Conservation (phyloP, 306 rosid genomes). For the Sicyos baderoa region DNA sequence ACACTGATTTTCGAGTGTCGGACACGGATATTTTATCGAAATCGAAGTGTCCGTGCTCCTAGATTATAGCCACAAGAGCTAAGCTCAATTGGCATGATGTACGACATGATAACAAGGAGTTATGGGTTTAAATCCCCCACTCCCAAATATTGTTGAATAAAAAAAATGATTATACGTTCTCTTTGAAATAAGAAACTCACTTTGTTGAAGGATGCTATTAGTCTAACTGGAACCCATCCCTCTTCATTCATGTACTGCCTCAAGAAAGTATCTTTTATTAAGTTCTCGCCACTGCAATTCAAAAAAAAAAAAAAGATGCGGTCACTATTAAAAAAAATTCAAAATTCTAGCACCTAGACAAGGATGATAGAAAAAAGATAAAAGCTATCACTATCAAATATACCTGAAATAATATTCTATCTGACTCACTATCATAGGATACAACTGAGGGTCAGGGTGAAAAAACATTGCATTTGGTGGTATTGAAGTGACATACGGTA, state of each 20-base stretch:
- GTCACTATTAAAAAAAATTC: slow-evolving; percentile 18
- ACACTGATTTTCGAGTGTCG: too few relatives aligned
- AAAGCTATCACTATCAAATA: background rate
- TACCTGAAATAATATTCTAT: slow-evolving; percentile 92
- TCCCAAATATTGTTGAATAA: too few relatives aligned
- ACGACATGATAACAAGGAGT: too few relatives aligned
- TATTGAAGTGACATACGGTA: slow-evolving; percentile 45
- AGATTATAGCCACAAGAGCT: background rate
- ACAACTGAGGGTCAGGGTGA: slow-evolving; percentile 51
- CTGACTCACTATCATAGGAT: slow-evolving; percentile 55
- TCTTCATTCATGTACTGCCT: slow-evolving; percentile 76
- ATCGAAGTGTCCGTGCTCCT: too few relatives aligned
- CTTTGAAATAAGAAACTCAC: slow-evolving; percentile 39
- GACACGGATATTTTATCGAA: too few relatives aligned
- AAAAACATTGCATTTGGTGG: slow-evolving; percentile 34
- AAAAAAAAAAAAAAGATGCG: slow-evolving; percentile 22
- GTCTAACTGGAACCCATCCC: slow-evolving; percentile 72
- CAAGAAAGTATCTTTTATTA: slow-evolving; percentile 67
- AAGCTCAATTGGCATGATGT: too few relatives aligned
- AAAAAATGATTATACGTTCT: background rate
- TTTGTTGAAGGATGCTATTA: slow-evolving; percentile 68
- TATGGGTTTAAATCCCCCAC: too few relatives aligned
- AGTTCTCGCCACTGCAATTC: slow-evolving; percentile 64
- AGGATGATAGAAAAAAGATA: slow-evolving; percentile 4
- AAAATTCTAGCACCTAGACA: slow-evolving; percentile 8